Evolutionary conservation across 164 flowering plant species (phyloP).

Genomic region (Sedum album): DNA sequence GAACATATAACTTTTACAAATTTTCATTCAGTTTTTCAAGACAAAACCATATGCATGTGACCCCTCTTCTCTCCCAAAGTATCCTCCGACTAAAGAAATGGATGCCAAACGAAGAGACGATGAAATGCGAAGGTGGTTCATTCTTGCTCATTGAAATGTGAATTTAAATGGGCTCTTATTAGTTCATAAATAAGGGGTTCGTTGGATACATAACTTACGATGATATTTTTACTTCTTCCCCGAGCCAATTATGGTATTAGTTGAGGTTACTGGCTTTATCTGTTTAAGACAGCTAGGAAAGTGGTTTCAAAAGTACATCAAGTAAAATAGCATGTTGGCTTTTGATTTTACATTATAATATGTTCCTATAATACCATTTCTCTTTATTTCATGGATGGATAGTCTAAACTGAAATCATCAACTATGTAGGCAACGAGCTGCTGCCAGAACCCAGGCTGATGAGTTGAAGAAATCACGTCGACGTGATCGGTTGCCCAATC

Average conservation of each 20-base stretch:
- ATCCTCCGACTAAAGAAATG: conserved; percentile 49
- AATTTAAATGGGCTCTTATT: not conserved
- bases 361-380: not conserved
- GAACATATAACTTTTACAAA: not conserved
- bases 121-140: conserved; percentile 37
- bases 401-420: not conserved
- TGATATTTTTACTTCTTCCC: not conserved
- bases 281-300: not conserved
- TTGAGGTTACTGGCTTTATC: not conserved
- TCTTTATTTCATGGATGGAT: not conserved
- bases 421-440: conserved; percentile 26
- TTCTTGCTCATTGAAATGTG: not conserved
- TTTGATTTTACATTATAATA: not conserved
- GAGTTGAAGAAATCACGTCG: conserved; percentile 26
- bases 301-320: not conserved
- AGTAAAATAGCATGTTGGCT: not conserved
- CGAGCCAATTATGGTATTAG: not conserved
- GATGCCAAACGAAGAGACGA: conserved; percentile 49
- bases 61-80: conserved; percentile 43
- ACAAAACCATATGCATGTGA: conserved; percentile 47
- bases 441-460: conserved; percentile 23
- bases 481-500: conserved; percentile 18
- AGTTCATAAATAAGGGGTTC: not conserved
- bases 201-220: not conserved
- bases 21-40: conserved; percentile 30